phyloP scores from a whole-genome alignment of 1,284 basidiomycete genomes.

The Coniophora puteana region DNA sequence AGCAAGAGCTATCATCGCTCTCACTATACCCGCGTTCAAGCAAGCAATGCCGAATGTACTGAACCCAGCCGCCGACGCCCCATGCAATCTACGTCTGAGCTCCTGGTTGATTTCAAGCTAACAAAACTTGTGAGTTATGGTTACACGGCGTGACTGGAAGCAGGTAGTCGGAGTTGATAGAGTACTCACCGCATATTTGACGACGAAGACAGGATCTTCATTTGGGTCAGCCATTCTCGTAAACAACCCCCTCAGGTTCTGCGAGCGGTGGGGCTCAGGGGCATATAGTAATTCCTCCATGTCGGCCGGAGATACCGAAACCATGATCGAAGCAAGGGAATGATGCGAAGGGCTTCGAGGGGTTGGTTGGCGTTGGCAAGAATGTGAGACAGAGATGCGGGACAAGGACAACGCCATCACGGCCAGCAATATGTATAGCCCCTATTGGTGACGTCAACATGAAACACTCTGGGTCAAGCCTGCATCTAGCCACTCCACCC shows the following conservation, averaged over 20 bases:
- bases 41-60: conserved; percentile 18
- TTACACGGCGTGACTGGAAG: too few species aligned
- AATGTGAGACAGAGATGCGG: neutral
- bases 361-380: too few species aligned
- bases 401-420: too few species aligned
- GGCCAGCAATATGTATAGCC: too few species aligned
- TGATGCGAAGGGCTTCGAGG: too few species aligned
- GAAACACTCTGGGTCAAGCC: too few species aligned
- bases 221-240: conserved; percentile 16
- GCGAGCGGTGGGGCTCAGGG: conserved; percentile 5
- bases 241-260: conserved; percentile 14
- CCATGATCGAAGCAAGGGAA: too few species aligned
- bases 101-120: neutral
- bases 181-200: conserved; percentile 14
- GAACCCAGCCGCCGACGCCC: conserved; percentile 6
- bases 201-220: conserved; percentile 14
- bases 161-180: neutral
- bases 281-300: conserved; percentile 7
- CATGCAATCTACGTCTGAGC: conserved; percentile 5
- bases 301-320: conserved; percentile 3
- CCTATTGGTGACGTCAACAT: too few species aligned
- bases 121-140: too few species aligned
- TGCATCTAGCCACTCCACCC: too few species aligned
- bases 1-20: conserved; percentile 14
- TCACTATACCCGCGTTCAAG: conserved; percentile 20